Percentiles rank a stretch among this genome's conserved stretches.
phyloP scores from a whole-genome alignment of 1,139 yeast genomes.

The Sugiyamaella grinbergsii region DNA sequence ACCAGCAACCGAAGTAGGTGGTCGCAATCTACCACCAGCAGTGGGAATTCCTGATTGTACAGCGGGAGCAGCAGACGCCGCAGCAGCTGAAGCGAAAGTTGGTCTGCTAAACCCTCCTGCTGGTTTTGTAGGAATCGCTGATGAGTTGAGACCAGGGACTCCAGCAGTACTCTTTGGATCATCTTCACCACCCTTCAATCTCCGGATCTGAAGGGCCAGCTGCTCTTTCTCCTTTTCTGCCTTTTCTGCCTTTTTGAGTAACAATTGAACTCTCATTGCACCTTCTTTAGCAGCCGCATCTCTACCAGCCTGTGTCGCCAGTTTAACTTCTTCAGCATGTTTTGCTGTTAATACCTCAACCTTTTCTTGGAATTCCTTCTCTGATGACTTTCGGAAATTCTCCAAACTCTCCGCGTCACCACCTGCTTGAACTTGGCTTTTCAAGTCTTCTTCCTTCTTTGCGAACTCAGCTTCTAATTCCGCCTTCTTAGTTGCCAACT shows the following conservation, averaged over 20 bases:
- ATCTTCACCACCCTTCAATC: slow-evolving; percentile 20
- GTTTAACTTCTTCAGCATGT: slow-evolving; percentile 11
- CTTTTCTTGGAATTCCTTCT: slow-evolving; percentile 14
- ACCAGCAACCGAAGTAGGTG: slow-evolving; percentile 13
- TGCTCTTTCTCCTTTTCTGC: slow-evolving; percentile 41
- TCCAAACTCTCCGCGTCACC: slow-evolving; percentile 3
- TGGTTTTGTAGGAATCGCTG: slow-evolving; percentile 17
- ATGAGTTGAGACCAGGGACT: slow-evolving; percentile 13
- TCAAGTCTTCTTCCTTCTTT: slow-evolving; percentile 19
- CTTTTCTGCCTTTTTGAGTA: slow-evolving; percentile 42
- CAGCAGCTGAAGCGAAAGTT: slow-evolving; percentile 16
- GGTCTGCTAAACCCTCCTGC: slow-evolving; percentile 15
- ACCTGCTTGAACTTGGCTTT: slow-evolving; percentile 18
- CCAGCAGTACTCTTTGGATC: too few species aligned
- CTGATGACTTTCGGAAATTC: slow-evolving; percentile 1
- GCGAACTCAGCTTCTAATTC: slow-evolving; percentile 13
- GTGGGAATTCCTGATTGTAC: slow-evolving; percentile 5
- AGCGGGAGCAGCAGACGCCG: slow-evolving; percentile 12
- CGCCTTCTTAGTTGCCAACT: slow-evolving; percentile 20
- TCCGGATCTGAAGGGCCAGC: slow-evolving; percentile 28
- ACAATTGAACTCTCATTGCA: slow-evolving; percentile 26
- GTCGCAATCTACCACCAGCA: slow-evolving; percentile 12
- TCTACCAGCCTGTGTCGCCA: slow-evolving; percentile 15
- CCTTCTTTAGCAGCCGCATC: slow-evolving; percentile 22
- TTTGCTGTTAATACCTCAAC: background rate